Percentiles rank a stretch among this genome's conserved stretches.
Conservation (phyloP, 192 early-diverging fungal genomes). For the Funneliformis geosporum region DNA sequence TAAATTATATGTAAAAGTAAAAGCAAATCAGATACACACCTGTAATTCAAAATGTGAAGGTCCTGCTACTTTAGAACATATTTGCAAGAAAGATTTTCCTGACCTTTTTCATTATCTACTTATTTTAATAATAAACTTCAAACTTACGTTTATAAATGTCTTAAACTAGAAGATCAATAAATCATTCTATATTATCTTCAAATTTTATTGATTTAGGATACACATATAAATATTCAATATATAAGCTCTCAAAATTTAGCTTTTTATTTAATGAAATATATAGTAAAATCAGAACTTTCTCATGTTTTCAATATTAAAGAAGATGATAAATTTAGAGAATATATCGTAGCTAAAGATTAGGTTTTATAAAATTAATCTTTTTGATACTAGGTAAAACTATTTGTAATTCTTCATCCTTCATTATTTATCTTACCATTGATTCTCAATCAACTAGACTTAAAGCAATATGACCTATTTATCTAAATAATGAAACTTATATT, state of each 20-base stretch:
- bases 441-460: neutral
- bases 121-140: neutral
- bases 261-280: constrained; percentile 3
- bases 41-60: constrained; percentile 4
- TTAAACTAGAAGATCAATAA: neutral
- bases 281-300: neutral
- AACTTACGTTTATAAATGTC: neutral
- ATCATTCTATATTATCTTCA: neutral
- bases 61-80: neutral
- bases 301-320: constrained; percentile 5
- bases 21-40: neutral
- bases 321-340: neutral
- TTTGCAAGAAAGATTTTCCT: constrained; percentile 9
- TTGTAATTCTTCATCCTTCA: neutral
- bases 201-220: neutral
- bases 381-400: neutral
- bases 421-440: neutral
- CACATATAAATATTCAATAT: constrained; percentile 17
- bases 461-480: neutral
- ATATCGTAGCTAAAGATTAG: neutral
- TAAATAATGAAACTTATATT: neutral
- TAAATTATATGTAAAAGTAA: constrained; percentile 15
- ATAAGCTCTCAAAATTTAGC: neutral
- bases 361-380: neutral
- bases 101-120: neutral